These are phyloP conservation scores for Phytopythium boreale DNA, from an alignment of 352 stramenopile genomes.

Conservation along the genomic window DNA sequence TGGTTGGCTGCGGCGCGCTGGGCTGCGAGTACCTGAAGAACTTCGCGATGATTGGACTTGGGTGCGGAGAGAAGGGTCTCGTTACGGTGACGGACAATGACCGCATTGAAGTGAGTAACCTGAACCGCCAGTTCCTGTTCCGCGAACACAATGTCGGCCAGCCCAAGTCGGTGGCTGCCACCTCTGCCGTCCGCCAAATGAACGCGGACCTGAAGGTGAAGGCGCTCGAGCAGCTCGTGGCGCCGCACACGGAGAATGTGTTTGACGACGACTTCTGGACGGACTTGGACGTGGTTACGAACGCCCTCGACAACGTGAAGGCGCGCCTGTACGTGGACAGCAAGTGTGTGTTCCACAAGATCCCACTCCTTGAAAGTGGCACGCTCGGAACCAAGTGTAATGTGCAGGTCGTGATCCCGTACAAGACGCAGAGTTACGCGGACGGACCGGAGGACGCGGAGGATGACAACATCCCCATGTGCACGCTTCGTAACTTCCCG, in stretches of 20 bases:
- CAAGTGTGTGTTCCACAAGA: constrained; percentile 96
- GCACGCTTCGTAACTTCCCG: constrained; percentile 99
- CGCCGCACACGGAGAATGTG: constrained; percentile 74
- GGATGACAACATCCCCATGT: constrained; percentile 99
- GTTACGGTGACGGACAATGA: constrained; percentile 87
- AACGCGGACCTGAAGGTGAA: constrained; percentile 77
- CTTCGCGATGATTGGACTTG: constrained; percentile 81
- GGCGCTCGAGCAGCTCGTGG: constrained; percentile 77
- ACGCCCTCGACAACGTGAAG: constrained; percentile 99
- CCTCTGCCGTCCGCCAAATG: constrained; percentile 70
- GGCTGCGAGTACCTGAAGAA: constrained; percentile 88
- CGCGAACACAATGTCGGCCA: constrained; percentile 85
- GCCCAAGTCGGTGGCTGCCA: constrained; percentile 80
- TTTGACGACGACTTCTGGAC: constrained; percentile 85
- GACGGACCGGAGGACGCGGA: constrained; percentile 95
- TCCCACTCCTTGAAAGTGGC: constrained; percentile 96
- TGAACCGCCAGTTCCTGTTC: constrained; percentile 87
- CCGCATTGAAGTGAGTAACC: constrained; percentile 86
- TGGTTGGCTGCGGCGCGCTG: constrained; percentile 78
- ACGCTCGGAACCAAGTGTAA: constrained; percentile 99
- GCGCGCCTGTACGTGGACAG: constrained; percentile 98
- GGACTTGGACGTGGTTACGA: constrained; percentile 94
- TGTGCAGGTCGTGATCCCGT: constrained; percentile 88
- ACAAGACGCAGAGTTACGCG: constrained; percentile 93
- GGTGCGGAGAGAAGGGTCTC: constrained; percentile 70